These are phyloP conservation scores for Microdochium paspali DNA, from an alignment of 2,329 filamentous ascomycete species.

Conservation along the genomic window DNA sequence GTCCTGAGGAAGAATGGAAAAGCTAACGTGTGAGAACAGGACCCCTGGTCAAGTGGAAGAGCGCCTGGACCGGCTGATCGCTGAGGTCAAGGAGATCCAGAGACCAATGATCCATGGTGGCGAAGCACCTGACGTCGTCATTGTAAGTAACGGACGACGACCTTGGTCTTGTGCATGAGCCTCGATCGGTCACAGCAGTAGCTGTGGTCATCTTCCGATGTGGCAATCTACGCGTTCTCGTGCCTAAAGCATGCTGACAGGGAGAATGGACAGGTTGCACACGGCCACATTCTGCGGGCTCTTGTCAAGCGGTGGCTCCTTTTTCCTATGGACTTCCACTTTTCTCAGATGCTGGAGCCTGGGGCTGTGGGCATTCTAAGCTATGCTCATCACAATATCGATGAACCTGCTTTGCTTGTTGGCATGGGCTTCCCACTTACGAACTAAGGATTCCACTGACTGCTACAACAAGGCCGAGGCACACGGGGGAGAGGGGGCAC, in stretches of 20 bases:
- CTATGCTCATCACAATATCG: background rate
- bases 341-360: conserved; percentile 1
- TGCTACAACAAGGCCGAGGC: too few relatives aligned
- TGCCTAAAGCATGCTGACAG: background rate
- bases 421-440: background rate
- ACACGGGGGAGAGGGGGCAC: too few relatives aligned
- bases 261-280: conserved; percentile 12
- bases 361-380: background rate
- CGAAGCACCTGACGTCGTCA: conserved; percentile 35
- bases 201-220: too few relatives aligned
- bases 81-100: conserved; percentile 36
- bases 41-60: conserved; percentile 34
- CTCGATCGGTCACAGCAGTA: too few relatives aligned
- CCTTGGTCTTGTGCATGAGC: too few relatives aligned
- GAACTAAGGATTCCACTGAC: too few relatives aligned
- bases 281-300: conserved; percentile 40
- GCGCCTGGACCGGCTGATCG: conserved; percentile 39
- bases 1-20: background rate
- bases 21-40: conserved; percentile 35
- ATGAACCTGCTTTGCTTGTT: background rate
- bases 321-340: conserved; percentile 13
- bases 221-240: too few relatives aligned
- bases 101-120: conserved; percentile 23
- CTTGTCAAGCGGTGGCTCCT: conserved; percentile 47
- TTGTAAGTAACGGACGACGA: conserved; percentile 19